Conservation (phyloP, 2,329 filamentous ascomycete species). For the Penicillium rolfsii region DNA sequence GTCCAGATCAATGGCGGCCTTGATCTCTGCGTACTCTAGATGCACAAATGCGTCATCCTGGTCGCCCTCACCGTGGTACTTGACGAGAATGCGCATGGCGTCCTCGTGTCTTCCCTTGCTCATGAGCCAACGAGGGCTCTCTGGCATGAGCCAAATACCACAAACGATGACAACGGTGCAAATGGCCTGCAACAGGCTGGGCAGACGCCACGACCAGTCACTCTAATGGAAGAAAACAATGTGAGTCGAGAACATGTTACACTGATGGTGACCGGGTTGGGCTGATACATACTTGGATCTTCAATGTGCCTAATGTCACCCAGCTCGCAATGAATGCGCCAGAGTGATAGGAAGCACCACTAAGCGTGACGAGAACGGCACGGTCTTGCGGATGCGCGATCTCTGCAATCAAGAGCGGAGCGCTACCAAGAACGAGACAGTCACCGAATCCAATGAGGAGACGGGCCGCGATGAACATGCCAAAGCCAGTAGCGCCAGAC, state of each 20-base stretch:
- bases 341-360: conserved; percentile 26
- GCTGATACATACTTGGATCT: not conserved
- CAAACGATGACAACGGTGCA: conserved; percentile 22
- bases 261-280: not conserved
- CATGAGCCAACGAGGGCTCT: conserved; percentile 23
- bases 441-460: conserved; percentile 28
- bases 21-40: conserved; percentile 28
- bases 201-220: conserved; percentile 27
- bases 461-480: conserved; percentile 33
- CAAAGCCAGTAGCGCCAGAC: conserved; percentile 28
- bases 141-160: conserved; percentile 20
- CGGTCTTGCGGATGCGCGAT: conserved; percentile 32
- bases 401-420: conserved; percentile 32
- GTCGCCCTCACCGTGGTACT: conserved; percentile 27
- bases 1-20: conserved; percentile 43
- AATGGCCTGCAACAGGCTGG: conserved; percentile 28
- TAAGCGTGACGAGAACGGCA: conserved; percentile 26
- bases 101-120: conserved; percentile 17
- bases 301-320: conserved; percentile 4
- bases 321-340: conserved; percentile 23
- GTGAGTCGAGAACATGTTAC: not conserved
- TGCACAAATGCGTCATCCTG: conserved; percentile 8
- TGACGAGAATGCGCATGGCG: conserved; percentile 15
- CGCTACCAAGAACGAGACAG: conserved; percentile 26
- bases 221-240: not conserved